Evolutionary conservation across 1,284 basidiomycete species (phyloP), one percentile per base, ranked within the genome.

Genomic region (Trametes pubescens): DNA sequence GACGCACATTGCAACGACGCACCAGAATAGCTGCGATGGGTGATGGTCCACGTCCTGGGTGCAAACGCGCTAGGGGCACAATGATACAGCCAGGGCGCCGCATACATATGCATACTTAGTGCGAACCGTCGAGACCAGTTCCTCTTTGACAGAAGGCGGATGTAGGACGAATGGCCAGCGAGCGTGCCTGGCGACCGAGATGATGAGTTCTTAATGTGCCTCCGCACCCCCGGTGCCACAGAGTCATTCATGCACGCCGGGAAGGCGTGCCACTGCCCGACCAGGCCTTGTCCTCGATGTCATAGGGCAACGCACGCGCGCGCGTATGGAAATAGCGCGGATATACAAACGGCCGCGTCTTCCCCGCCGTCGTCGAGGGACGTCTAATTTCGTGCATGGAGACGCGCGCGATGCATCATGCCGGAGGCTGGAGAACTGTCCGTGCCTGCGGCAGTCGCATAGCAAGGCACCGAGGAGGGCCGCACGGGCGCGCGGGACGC

Each of bases 381-480:
- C 29, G 13, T 8, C 49, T 51, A 51, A 29, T n/a, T 32, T n/a
- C 18, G 49, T 35, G 32, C 49, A 24, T 51, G 22, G 49, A 5
- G 32, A 51, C 32, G 32, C 10, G 29, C 14, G 14, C 14, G 48
- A 7, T 16, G 21, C 21, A 47, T 4, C 22, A 22, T 47, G 44
- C 40, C 14, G 40, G 40, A n/a, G n/a, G 18, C 40, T 43, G 44
- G 26, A 14, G 29, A 34, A 34, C 49, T 51, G 49, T 51, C 35
- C 32, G 49, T 51, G 18, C 49, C 51, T 55, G 40, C 53, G 40
- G 40, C 53, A 46, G 38, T 43, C 29, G 53, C 53, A 55, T 6
- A n/a, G 40, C 53, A 55, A 55, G 53, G 53, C 53, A 55, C 53
- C 53, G 53, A 55, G 53, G 29, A 26, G n/a, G 24, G 53, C 37